Base-by-base conservation (phyloP, 2,329 filamentous ascomycete genomes). In the Apiospora phragmitis region DNA sequence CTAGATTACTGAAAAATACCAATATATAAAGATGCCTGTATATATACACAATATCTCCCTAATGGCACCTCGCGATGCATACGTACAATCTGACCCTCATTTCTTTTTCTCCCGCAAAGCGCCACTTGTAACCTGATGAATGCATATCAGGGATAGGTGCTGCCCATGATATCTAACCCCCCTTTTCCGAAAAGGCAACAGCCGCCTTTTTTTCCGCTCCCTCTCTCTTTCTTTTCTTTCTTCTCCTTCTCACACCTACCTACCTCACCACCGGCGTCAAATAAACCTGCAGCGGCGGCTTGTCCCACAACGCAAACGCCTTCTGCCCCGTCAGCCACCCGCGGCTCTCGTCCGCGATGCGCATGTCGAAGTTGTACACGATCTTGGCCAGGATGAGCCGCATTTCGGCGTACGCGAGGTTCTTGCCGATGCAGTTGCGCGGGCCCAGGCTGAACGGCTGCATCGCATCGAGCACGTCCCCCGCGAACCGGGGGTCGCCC, bases 361-460 rank as follows among this genome's bases (percentile, higher is more conserved):
- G 67, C 68, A 83, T 65, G 41, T 83, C 80, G 47, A 83, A 83
- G 43, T 80, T 79, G 70, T 76, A 83, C 6, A 83, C 67, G 1
- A 83, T 68, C 21, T 76, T 75, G 4, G 81, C 78, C 5, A 83
- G 71, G 24, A 82, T 79, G 5, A 83, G 71, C 12, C 80, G 78
- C 77, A 83, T 81, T 74, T 83, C 81, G 12, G 76, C 77, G 45
- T 81, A 82, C 26, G 81, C 81, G 24, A 83, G 77, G 67, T 83
- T 83, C 71, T 76, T 76, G 14, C 82, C 82, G 47, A 84, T 75
- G 67, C 83, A 84, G 65, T 82, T 82, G n/a, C 82, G 73, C 35
- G 82, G 80, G 3, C 83, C 81, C 1, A 77, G 65, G 65, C 76
- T 76, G 71, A 84, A 83, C 26, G 82, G 79, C 74, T 83, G 79